Evolutionary conservation across 768 basidiomycete genomes (phyloP), one percentile per base, ranked within the genome.

Genomic region (Lenzites betulinus): DNA sequence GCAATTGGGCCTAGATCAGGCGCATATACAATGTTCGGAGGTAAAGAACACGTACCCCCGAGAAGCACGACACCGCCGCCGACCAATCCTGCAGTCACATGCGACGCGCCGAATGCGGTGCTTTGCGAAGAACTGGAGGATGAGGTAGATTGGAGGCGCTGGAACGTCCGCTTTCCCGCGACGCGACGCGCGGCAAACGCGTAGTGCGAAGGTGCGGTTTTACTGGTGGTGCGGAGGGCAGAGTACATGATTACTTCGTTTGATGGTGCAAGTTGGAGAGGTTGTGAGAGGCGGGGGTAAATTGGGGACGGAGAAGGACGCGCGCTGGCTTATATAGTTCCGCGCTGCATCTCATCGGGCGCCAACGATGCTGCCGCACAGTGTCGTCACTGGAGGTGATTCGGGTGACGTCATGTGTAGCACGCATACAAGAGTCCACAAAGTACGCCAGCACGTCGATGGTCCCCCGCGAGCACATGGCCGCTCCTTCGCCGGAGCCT

Each of bases 51-150:
- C 38, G 38, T 13, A 74, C 74, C 72, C 62, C 68, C 72, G 11
- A 66, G 55, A 4, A 73, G 53, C 11, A 74, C 73, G n/a, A 64
- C 55, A 2, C 59, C 63, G 1, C 75, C 75, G 5, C 75, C 74
- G 13, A 68, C 66, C 2, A 72, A 49, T 18, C 74, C 75, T 0
- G 75, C 69, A 15, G 67, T 64, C 3, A 73, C 20, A 49, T 70
- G 69, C 3, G 74, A 65, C 11, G 53, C 55, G 15, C 43, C 54
- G 25, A 61, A 50, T 25, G 57, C 30, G 16, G 63, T 39, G 8
- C 48, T 23, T 47, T 30, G 25, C 16, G 43, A 28, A 2, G 44
- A 11, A 5, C 6, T 12, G 42, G 51, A 38, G 44, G 51, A 38
- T 4, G 58, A 16, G 3, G 65, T 66, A 2, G 69, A 67, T 35